These are phyloP conservation scores for Verbascum thapsus DNA, from an alignment of 257 asterid genomes.

Conservation along the genomic window DNA sequence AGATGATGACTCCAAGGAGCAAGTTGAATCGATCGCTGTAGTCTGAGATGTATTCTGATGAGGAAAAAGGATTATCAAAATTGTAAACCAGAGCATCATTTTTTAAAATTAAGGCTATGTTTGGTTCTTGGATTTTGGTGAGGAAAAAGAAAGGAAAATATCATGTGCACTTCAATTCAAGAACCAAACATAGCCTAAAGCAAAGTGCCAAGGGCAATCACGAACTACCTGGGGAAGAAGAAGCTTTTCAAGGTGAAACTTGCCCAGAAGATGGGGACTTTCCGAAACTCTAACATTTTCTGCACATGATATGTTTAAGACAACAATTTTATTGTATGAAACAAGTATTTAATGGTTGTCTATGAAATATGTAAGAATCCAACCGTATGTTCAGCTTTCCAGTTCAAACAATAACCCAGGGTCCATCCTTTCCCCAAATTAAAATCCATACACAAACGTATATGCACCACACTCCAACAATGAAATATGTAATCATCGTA, in stretches of 20 bases:
- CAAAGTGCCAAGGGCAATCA: constrained; percentile 16
- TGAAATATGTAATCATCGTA: constrained; percentile 4
- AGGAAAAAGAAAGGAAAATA: too few species aligned
- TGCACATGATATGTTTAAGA: constrained; percentile 40
- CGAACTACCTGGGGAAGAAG: constrained; percentile 52
- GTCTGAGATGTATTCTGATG: constrained; percentile 37
- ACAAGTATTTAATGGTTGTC: not conserved
- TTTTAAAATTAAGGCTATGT: not conserved
- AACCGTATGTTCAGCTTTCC: constrained; percentile 25
- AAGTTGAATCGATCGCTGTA: constrained; percentile 25
- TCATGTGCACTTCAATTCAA: too few species aligned
- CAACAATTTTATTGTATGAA: constrained; percentile 23
- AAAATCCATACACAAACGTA: constrained; percentile 9
- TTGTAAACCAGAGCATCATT: constrained; percentile 16
- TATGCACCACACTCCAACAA: too few species aligned
- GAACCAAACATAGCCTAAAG: not conserved
- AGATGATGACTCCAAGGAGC: constrained; percentile 41
- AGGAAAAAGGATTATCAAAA: constrained; percentile 23
- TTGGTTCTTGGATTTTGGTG: too few species aligned
- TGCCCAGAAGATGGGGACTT: constrained; percentile 41
- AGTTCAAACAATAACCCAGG: not conserved
- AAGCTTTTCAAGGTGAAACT: constrained; percentile 46
- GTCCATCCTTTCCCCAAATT: constrained; percentile 15
- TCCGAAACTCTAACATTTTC: constrained; percentile 39
- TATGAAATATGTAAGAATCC: constrained; percentile 3